Percentiles rank a stretch among this genome's conserved stretches.
These are phyloP conservation scores for Discostella stelligeroides DNA, from an alignment of 108 stramenopile species.

Conservation along the genomic window DNA sequence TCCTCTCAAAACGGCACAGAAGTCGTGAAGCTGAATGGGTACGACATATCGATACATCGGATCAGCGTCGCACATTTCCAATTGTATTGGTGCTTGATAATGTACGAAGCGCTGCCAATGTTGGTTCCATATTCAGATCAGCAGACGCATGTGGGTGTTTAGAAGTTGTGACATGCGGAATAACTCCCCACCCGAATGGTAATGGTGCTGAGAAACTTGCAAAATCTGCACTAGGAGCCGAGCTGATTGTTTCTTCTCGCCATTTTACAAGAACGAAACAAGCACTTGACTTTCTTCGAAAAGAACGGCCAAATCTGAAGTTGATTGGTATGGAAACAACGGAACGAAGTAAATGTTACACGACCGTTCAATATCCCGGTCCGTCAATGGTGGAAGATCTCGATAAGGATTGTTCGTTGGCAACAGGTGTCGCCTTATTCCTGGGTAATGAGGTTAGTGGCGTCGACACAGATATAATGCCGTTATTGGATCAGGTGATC, in stretches of 20 bases:
- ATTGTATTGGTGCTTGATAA: conserved; percentile 83
- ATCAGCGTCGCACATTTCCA: conserved; percentile 61
- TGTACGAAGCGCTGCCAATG: conserved; percentile 85
- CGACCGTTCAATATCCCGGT: conserved; percentile 49
- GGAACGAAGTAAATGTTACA: conserved; percentile 63
- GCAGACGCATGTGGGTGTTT: conserved; percentile 78
- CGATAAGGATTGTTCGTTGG: conserved; percentile 5
- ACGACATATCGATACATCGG: conserved; percentile 62
- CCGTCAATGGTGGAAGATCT: conserved; percentile 18
- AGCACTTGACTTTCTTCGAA: conserved; percentile 57
- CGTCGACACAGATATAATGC: conserved; percentile 64
- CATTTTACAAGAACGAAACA: conserved; percentile 76
- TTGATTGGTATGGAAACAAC: conserved; percentile 87
- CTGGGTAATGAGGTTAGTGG: conserved; percentile 91
- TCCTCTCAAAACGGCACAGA: conserved; percentile 73
- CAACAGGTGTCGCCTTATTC: conserved; percentile 62
- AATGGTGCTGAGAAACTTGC: conserved; percentile 75
- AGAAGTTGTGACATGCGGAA: conserved; percentile 69
- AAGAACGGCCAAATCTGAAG: conserved; percentile 33
- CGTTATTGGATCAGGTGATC: conserved; percentile 63
- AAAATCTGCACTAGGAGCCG: conserved; percentile 84
- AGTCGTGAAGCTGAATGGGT: conserved; percentile 76
- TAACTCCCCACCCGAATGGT: conserved; percentile 83
- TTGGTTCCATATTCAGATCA: conserved; percentile 85
- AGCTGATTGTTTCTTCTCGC: conserved; percentile 54